Conservation (phyloP, 139 green algal genomes). For the Chlorella sp. region DNA sequence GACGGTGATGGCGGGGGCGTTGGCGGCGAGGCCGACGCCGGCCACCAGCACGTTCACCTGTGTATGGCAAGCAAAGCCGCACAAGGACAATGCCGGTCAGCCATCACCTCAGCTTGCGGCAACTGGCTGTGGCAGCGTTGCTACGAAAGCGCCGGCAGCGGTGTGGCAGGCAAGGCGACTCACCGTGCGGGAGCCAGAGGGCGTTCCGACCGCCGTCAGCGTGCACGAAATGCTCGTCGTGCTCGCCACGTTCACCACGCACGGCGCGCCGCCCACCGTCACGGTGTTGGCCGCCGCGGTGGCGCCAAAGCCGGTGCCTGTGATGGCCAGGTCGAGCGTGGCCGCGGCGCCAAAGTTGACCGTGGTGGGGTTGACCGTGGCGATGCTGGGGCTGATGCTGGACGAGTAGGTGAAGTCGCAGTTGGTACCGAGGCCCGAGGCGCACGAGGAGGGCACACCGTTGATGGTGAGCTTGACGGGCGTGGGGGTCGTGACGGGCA, state of each 20-base stretch:
- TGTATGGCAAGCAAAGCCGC: too few relatives aligned
- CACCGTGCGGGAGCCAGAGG: neutral
- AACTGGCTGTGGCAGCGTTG: too few relatives aligned
- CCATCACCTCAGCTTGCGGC: too few relatives aligned
- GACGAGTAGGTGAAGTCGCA: slow-evolving; percentile 21
- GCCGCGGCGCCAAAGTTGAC: slow-evolving; percentile 4
- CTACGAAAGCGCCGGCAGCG: too few relatives aligned
- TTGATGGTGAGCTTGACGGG: slow-evolving; percentile 12
- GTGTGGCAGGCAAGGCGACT: neutral
- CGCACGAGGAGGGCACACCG: slow-evolving; percentile 15
- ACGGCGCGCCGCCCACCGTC: neutral
- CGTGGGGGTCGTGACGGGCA: slow-evolving; percentile 8
- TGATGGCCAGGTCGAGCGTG: slow-evolving; percentile 17
- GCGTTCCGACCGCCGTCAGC: neutral
- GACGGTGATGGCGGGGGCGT: neutral
- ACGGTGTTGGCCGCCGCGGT: slow-evolving; percentile 5
- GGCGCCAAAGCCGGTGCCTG: slow-evolving; percentile 6
- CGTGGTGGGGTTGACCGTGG: slow-evolving; percentile 1
- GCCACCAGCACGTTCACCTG: neutral
- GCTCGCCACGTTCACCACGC: slow-evolving; percentile 7
- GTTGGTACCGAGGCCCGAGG: neutral
- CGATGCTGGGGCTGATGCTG: slow-evolving; percentile 16
- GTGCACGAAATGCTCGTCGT: neutral
- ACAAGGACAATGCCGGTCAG: too few relatives aligned
- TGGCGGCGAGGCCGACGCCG: neutral